Base-by-base conservation (phyloP, 73 alveolate genomes). In the Symbiodinium natans region DNA sequence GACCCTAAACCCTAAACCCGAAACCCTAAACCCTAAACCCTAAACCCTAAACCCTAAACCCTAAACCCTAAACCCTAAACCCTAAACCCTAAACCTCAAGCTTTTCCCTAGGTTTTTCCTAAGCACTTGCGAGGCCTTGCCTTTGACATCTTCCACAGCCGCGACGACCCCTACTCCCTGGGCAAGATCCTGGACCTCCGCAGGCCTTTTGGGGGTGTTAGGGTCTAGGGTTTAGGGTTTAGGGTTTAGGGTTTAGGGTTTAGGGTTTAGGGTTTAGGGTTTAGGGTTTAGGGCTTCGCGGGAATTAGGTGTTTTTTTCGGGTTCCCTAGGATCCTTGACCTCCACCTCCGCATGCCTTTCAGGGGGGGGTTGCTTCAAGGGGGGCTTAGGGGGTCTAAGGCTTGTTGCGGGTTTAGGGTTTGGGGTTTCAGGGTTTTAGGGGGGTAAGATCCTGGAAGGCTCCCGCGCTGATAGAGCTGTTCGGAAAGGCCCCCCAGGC, bases 171-270 rank as follows among this genome's bases (percentile, higher is more conserved):
- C 39, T 90, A 42, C 87, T 34, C 86, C 96, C 41, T 90, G 54
- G 96, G 96, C 52, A 90, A 90, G 87, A 90, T 90, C 31, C 25
- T 90, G 87, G 96, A 90, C 54, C 75, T 90, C 39, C 41, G 96
- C 27, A 88, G 95, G 94, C 73, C 8, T 9, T 7, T 5, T 43
- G 74, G 74, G 74, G 31, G 74, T 13, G 5, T 56, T 21, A 56
- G 74, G 74, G 74, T 56, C 6, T 56, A 56, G 74, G 74, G 74
- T 56, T 56, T 9, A 15, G 74, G 31, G 74, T 56, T 56, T 21
- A 56, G 31, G 31, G 74, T 56, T 56, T 56, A 21, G 31, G 74
- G 74, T 56, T 56, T n/a, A 56, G 74, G 74, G 74, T 21, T 11
- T 56, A 56, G 33, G 74, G 74, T 56, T 56, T 8, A 56, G 74